Percentiles rank a stretch among this genome's conserved stretches.
These are phyloP conservation scores for Neurospora sp. DNA, from an alignment of 2,329 filamentous ascomycete species.

Conservation along the genomic window DNA sequence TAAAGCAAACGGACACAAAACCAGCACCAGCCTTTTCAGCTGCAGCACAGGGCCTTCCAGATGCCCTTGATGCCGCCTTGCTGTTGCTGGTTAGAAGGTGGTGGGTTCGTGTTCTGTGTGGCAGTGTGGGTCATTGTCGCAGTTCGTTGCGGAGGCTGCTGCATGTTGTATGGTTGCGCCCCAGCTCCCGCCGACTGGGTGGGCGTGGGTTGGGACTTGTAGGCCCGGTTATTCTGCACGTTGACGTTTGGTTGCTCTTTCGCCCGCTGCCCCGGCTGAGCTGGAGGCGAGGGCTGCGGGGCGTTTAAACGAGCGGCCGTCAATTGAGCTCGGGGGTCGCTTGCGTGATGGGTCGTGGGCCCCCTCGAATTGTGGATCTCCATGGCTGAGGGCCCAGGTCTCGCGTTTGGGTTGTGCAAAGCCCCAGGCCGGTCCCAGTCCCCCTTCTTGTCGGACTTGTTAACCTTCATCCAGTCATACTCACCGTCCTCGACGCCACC, in stretches of 20 bases:
- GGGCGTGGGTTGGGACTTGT: background rate
- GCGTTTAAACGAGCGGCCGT: conserved; percentile 88
- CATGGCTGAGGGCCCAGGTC: conserved; percentile 74
- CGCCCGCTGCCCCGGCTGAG: conserved; percentile 59
- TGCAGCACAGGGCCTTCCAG: conserved; percentile 87
- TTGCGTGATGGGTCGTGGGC: conserved; percentile 53
- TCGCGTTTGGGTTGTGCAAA: conserved; percentile 66
- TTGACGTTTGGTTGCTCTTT: conserved; percentile 66
- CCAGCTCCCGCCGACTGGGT: background rate
- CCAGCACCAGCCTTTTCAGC: conserved; percentile 33
- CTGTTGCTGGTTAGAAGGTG: conserved; percentile 50
- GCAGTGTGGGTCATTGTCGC: conserved; percentile 46
- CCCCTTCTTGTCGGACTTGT: conserved; percentile 72
- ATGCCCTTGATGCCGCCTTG: conserved; percentile 83
- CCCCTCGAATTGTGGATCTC: conserved; percentile 68
- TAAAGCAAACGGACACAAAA: background rate
- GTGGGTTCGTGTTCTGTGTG: conserved; percentile 47
- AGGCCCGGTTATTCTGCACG: conserved; percentile 33
- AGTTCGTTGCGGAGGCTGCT: conserved; percentile 63
- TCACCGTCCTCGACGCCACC: conserved; percentile 95
- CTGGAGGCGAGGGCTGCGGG: conserved; percentile 80
- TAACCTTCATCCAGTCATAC: conserved; percentile 99
- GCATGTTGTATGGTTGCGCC: conserved; percentile 49
- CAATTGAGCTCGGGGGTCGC: conserved; percentile 46
- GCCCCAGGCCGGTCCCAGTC: conserved; percentile 59